These are phyloP conservation scores for Saccharomyces hybrid DNA, from an alignment of 1,139 yeast species.

Conservation along the genomic window DNA sequence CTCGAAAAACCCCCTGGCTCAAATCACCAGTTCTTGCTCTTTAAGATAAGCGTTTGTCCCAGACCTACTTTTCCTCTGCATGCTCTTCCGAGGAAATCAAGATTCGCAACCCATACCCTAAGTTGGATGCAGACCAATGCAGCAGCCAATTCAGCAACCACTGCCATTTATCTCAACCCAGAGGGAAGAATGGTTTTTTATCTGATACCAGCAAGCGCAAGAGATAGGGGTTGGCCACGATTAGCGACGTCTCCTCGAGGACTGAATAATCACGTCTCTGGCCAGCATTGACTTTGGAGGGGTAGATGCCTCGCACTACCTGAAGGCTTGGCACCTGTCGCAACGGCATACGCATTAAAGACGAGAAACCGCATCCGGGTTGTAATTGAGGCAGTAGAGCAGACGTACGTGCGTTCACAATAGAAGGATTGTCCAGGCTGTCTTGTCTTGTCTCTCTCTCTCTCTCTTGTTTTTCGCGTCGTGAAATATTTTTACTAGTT, in stretches of 20 bases:
- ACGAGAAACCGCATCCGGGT: too few relatives aligned
- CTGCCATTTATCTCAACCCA: neutral
- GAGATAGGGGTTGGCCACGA: neutral
- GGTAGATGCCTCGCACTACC: neutral
- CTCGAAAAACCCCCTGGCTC: neutral
- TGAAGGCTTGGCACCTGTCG: neutral
- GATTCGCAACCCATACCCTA: neutral
- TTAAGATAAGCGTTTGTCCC: neutral
- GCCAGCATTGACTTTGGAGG: neutral
- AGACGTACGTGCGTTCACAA: neutral
- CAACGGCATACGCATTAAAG: too few relatives aligned
- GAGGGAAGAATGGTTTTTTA: neutral
- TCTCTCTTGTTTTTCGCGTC: neutral
- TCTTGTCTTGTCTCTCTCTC: neutral
- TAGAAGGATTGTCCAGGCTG: neutral
- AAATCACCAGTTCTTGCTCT: neutral
- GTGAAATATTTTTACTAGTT: neutral
- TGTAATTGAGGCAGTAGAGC: neutral
- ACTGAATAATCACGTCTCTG: neutral
- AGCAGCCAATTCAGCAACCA: neutral
- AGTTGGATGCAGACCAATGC: neutral
- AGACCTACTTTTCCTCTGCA: neutral
- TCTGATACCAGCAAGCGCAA: neutral
- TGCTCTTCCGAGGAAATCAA: neutral
- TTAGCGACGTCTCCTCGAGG: neutral